A percentile compares a stretch with the other conserved stretches of the same genome.
These are phyloP conservation scores for Talaromyces sp. DNA, from an alignment of 2,329 filamentous ascomycete genomes.

Conservation along the genomic window DNA sequence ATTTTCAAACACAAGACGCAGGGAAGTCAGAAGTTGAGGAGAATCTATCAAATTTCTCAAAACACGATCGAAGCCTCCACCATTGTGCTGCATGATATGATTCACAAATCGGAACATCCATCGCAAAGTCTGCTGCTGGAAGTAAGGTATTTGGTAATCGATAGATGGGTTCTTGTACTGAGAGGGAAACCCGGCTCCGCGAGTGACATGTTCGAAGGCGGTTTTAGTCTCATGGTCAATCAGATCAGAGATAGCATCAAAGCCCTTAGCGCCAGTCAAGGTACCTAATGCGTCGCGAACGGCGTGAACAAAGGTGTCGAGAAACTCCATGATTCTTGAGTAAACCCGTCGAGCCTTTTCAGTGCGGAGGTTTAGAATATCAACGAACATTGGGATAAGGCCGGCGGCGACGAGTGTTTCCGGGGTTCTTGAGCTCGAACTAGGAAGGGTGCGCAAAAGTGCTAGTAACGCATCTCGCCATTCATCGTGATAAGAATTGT, in stretches of 20 bases:
- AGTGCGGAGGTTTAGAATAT: slow-evolving; percentile 82
- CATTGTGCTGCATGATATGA: slow-evolving; percentile 83
- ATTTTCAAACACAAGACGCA: slow-evolving; percentile 81
- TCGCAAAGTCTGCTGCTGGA: slow-evolving; percentile 89
- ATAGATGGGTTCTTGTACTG: slow-evolving; percentile 78
- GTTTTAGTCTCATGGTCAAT: slow-evolving; percentile 76
- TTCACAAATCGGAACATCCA: slow-evolving; percentile 96
- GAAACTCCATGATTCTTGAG: slow-evolving; percentile 79
- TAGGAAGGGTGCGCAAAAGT: slow-evolving; percentile 79
- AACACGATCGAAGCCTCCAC: slow-evolving; percentile 84
- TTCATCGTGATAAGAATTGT: slow-evolving; percentile 72
- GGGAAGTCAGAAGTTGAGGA: slow-evolving; percentile 74
- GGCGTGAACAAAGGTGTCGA: slow-evolving; percentile 85
- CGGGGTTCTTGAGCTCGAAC: slow-evolving; percentile 70
- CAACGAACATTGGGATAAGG: slow-evolving; percentile 84
- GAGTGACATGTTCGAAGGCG: slow-evolving; percentile 66
- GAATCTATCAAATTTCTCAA: slow-evolving; percentile 94
- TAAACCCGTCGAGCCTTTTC: slow-evolving; percentile 80
- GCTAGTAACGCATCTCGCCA: slow-evolving; percentile 91
- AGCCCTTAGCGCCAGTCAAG: slow-evolving; percentile 77
- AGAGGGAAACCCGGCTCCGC: slow-evolving; percentile 70
- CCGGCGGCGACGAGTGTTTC: slow-evolving; percentile 86
- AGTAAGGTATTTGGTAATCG: slow-evolving; percentile 91
- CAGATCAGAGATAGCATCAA: slow-evolving; percentile 88
- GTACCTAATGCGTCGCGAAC: slow-evolving; percentile 82